Conservation (phyloP, 1,284 basidiomycete genomes). For the Leccinum fallax region DNA sequence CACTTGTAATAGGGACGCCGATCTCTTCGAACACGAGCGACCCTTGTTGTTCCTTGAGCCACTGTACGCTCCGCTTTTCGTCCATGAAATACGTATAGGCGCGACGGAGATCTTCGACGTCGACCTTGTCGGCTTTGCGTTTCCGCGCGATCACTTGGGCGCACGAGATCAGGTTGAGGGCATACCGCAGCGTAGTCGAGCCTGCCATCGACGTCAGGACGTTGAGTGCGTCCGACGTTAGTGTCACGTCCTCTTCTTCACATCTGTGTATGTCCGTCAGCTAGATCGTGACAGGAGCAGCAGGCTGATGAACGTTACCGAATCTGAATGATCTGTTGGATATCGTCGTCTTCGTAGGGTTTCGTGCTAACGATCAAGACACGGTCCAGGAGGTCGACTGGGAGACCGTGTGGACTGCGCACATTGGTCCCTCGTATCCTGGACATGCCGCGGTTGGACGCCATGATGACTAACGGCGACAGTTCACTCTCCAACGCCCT, state of each 20-base stretch:
- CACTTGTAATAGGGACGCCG: conserved; percentile 2
- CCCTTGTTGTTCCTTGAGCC: conserved; percentile 87
- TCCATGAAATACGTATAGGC: conserved; percentile 94
- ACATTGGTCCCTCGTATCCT: conserved; percentile 95
- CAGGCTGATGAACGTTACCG: conserved; percentile 49
- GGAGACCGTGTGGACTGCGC: conserved; percentile 92
- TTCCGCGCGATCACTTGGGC: conserved; percentile 83
- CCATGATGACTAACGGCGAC: conserved; percentile 97
- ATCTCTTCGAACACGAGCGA: conserved; percentile 72
- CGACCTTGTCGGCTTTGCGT: conserved; percentile 76
- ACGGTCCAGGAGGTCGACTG: conserved; percentile 92
- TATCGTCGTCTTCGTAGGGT: conserved; percentile 85
- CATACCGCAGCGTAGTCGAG: conserved; percentile 88
- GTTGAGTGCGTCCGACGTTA: conserved; percentile 72
- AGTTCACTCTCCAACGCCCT: conserved; percentile 93
- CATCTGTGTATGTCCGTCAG: conserved; percentile 52
- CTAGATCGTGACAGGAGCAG: neutral
- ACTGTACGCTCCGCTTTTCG: conserved; percentile 92
- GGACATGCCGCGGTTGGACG: conserved; percentile 94
- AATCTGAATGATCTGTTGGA: conserved; percentile 91
- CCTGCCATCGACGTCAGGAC: conserved; percentile 86
- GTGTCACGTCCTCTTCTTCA: conserved; percentile 94
- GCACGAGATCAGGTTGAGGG: conserved; percentile 91
- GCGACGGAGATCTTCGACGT: conserved; percentile 81
- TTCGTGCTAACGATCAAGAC: conserved; percentile 95